Evolutionary conservation across 2,329 filamentous ascomycete genomes (phyloP), one percentile per base, ranked within the genome.

Genomic region (Ophiognomonia clavigignenti-juglandacearum): DNA sequence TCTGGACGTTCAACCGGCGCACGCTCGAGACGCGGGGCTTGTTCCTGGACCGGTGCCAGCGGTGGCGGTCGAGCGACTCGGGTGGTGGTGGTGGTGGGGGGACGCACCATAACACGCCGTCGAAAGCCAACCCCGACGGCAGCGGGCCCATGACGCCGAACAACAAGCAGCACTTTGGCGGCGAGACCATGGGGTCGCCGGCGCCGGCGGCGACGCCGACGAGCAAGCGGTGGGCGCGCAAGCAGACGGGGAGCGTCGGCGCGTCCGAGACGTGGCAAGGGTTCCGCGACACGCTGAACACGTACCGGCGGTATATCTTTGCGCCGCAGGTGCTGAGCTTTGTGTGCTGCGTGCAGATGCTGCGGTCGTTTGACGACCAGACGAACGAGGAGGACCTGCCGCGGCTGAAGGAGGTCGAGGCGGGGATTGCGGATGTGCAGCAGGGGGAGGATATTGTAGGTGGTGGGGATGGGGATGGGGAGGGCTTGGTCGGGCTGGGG

Each of bases 1-100:
- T 56, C n/a, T 60, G 58, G 58, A 58, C 57, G 4, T 60, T 56
- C 26, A 50, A 59, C 36, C 47, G 44, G 16, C 48, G 36, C 0
- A 51, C 31, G 2, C 35, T 47, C 9, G 45, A 45, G 27, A 59
- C 58, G 6, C 45, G 36, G 24, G 57, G 54, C 4, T 39, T 59
- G 2, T 54, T 53, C 47, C 53, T 59, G 38, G 40, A 55, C 6
- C 53, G 57, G 8, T 54, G 51, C 19, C 48, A 46, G 16, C 48
- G 38, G 23, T 39, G 41, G 42, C 41, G 23, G n/a, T 19, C 44
- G 2, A 49, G 36, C 19, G 49, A 45, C 29, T 24, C 29, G 9
- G 14, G 40, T 35, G 29, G 11, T 31, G 13, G 11, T n/a, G 11
- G n/a, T 29, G 26, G 26, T 8, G 26, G 26, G 13, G 26, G 8